phyloP scores from a whole-genome alignment of 1,284 basidiomycete species.

The Mycena sp. region DNA sequence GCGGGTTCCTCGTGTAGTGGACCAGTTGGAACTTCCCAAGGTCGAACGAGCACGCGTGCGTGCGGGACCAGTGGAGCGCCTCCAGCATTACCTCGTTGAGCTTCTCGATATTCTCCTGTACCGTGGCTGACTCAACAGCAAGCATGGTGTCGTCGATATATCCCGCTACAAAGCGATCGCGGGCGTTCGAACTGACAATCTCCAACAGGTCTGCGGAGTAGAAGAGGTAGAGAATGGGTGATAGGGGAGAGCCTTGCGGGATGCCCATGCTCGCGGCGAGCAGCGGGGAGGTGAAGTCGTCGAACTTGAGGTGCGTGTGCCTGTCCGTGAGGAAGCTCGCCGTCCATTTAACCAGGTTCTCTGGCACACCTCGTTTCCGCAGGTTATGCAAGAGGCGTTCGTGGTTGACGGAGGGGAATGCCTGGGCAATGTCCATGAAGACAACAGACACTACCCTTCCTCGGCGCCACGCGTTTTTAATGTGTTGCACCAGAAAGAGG shows the following conservation, averaged over 20 bases:
- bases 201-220: conserved; percentile 35
- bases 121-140: neutral
- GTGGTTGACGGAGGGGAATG: no score
- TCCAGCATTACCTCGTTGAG: neutral
- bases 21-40: no score
- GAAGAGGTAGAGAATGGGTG: conserved; percentile 35
- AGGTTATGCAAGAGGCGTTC: conserved; percentile 32
- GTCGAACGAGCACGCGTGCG: no score
- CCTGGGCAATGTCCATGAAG: no score
- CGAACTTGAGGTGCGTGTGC: conserved; percentile 30
- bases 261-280: no score
- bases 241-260: no score
- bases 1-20: no score
- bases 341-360: conserved; percentile 25
- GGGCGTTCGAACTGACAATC: neutral
- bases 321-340: conserved; percentile 33
- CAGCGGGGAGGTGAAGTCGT: conserved; percentile 18
- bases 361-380: conserved; percentile 24
- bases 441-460: conserved; percentile 19
- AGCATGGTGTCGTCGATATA: no score
- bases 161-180: neutral
- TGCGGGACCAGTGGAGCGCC: neutral
- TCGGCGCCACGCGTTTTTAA: conserved; percentile 36
- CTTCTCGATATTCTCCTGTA: no score
- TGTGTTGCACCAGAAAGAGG: conserved; percentile 30